Conservation (phyloP, 345 rosid genomes). For the Sisymbrium altissimum region DNA sequence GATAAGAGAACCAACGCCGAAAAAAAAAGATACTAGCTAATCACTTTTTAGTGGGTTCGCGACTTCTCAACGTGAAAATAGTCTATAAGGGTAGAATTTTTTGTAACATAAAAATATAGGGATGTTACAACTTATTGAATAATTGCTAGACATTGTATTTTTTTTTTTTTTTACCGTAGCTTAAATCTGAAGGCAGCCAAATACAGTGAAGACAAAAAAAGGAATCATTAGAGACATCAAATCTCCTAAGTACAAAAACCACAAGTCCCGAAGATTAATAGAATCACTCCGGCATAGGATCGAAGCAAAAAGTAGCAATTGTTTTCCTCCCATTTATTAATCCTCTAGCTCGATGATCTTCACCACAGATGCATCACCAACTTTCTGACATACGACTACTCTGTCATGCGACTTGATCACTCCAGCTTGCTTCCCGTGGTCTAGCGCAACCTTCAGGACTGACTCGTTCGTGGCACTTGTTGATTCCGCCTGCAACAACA, state of each 20-base stretch:
- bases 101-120: neutral
- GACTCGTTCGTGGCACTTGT: constrained; percentile 80
- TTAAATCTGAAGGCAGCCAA: constrained; percentile 6
- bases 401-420: constrained; percentile 77
- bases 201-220: neutral
- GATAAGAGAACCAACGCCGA: no score
- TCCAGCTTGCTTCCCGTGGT: constrained; percentile 77
- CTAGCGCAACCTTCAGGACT: constrained; percentile 80
- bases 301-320: neutral
- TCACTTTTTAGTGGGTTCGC: neutral
- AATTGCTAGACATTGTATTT: constrained; percentile 19
- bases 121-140: constrained; percentile 21
- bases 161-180: neutral
- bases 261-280: constrained; percentile 21
- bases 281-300: constrained; percentile 11
- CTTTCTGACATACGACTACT: constrained; percentile 91
- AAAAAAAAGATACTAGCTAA: no score
- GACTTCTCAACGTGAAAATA: neutral
- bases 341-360: constrained; percentile 92
- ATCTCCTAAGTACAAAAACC: constrained; percentile 25
- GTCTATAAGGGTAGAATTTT: neutral
- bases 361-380: constrained; percentile 87
- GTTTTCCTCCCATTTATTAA: constrained; percentile 17
- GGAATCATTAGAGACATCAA: constrained; percentile 12
- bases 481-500: constrained; percentile 63